A percentile compares a stretch with the other conserved stretches of the same genome.
These are phyloP conservation scores for Citrus medica DNA, from an alignment of 345 rosid genomes.

Conservation along the genomic window DNA sequence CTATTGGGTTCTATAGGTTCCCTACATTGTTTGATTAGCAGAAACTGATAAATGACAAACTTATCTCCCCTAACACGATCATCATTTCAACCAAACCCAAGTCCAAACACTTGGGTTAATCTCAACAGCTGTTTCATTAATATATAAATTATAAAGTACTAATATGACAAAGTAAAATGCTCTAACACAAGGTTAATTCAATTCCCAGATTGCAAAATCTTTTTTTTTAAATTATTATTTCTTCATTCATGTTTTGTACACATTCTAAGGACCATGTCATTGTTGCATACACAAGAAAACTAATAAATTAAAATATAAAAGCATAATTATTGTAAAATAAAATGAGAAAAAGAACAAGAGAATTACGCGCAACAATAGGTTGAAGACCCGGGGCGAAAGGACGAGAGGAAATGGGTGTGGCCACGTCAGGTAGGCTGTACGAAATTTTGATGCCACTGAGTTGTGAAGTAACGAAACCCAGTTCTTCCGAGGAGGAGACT, in stretches of 20 bases:
- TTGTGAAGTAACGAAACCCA: conserved; percentile 66
- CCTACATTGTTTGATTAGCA: background rate
- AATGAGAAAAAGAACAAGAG: background rate
- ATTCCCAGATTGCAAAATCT: background rate
- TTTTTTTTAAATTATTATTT: background rate
- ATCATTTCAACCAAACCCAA: background rate
- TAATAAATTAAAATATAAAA: background rate
- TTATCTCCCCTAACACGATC: background rate
- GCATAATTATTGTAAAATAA: background rate
- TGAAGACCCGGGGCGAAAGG: conserved; percentile 42
- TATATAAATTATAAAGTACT: background rate
- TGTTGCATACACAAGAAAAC: no score
- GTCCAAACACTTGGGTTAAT: background rate
- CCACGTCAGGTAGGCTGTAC: conserved; percentile 9
- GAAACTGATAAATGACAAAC: background rate
- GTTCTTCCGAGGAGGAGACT: conserved; percentile 18
- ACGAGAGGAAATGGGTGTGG: conserved; percentile 28
- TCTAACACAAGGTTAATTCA: background rate
- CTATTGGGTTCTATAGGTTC: background rate
- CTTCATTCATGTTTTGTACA: background rate
- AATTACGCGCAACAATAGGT: conserved; percentile 72
- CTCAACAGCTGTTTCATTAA: background rate
- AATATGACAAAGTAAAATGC: background rate
- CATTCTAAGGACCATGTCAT: background rate
- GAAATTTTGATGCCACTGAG: conserved; percentile 64